Base-by-base conservation (phyloP, 192 early-diverging fungal species). In the Umbelopsis sp. region DNA sequence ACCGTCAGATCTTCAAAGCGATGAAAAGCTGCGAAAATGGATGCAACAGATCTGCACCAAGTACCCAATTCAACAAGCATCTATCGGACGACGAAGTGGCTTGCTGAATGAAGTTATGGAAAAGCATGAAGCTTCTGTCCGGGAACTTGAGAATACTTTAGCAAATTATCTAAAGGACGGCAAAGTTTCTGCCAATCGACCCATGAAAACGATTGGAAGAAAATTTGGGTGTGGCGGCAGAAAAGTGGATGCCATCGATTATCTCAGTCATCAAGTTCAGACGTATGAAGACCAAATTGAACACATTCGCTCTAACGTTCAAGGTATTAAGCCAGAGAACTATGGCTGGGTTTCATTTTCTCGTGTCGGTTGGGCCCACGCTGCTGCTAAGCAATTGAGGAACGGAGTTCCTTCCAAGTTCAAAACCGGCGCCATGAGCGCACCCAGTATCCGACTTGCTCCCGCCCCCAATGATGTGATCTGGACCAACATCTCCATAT, bases 401-500 rank as follows among this genome's bases (percentile, higher is more conserved):
- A 43, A 69, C 2, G 71, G 76, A 26, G 47, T 38, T 3, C 36
- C 45, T 11, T 41, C 32, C 8, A 38, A 53, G 26, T 47, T 68
- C n/a, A 62, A 62, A n/a, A 62, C 56, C 31, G 31, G 56, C 26
- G 26, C 26, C 29, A 26, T 62, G 1, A 62, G 29, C 16, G 32
- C 56, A 4, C 85, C 81, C 29, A 66, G 66, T 7, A 45, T 86
- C 7, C 69, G 80, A 49, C 74, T 90, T 45, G 86, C 92, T 16
- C 92, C 91, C n/a, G 83, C 84, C 24, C 91, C 92, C 51, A 89
- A 89, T 49, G 91, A 93, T 69, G 85, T 93, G 34, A 87, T 93
- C 69, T 93, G 92, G 92, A 82, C 73, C 54, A 93, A 93, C 69
- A 83, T 87, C 38, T 75, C 86, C 51, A 77, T 88, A 74, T 81